Evolutionary conservation across 208 protist species (phyloP), one percentile per base, ranked within the genome.

Genomic region (Acanthamoeba castellanii): DNA sequence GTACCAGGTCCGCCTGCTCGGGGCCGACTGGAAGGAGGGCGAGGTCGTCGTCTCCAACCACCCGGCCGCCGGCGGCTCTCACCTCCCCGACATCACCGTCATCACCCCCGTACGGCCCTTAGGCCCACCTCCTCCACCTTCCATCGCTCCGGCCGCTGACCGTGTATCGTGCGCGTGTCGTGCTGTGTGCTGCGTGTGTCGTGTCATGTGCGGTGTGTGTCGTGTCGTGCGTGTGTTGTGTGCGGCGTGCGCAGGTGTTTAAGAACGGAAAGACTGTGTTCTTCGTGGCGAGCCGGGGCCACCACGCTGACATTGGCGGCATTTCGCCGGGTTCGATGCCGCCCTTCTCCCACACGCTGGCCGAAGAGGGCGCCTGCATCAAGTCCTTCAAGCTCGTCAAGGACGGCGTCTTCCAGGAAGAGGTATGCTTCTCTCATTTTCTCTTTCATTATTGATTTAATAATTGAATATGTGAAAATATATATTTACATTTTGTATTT

Each of bases 31-130:
- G 98, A 94, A 97, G 85, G 95, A 97, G n/a, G 98, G 98, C 34
- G 98, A 99, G 72, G 98, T 99, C 0, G 94, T 99, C 50, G 91
- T 99, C 47, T 97, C 97, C 4, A 99, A 99, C 97, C 98, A 99
- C 95, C 99, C 99, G 42, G 95, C 96, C 64, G 98, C 97, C 81
- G 99, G 99, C 82, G 99, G 99, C 42, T 98, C 97, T 50, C 99
- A 99, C 96, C 96, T 99, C 57, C 99, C 99, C 37, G 99, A 99
- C 96, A 98, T 99, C 93, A 99, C 99, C 34, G 98, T 99, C n/a
- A 99, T 99, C 70, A 97, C 98, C 25, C 98, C 98, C 45, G 98
- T 98, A 78, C 98, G 98, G 84, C 91, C 97, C 37, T 20, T 14
- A 72, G 9, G 14, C 22, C 64, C 68, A 14, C 68, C 16, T 76